Evolutionary conservation across 805 yeast species (phyloP).

Genomic region (Lachancea thermotolerans): DNA sequence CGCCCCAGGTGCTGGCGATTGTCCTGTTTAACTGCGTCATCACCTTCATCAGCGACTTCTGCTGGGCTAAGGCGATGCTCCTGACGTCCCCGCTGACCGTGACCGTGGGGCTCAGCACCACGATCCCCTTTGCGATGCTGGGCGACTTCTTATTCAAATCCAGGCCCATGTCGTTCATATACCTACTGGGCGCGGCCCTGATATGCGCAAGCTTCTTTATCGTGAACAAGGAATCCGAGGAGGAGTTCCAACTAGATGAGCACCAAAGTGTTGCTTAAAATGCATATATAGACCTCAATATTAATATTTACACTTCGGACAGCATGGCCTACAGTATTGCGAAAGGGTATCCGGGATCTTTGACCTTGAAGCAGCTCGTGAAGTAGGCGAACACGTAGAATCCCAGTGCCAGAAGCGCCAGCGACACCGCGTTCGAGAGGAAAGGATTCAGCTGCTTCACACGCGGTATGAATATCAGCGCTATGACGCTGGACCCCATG

Average conservation of each 20-base stretch:
- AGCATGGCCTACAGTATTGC: constrained; percentile 7
- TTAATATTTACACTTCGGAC: constrained; percentile 2
- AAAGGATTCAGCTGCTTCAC: constrained; percentile 13
- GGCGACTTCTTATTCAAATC: constrained; percentile 77
- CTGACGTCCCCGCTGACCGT: constrained; percentile 92
- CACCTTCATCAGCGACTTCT: constrained; percentile 81
- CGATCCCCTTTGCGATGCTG: constrained; percentile 90
- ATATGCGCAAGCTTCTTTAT: constrained; percentile 80
- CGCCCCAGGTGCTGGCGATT: constrained; percentile 43
- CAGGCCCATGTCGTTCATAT: constrained; percentile 51
- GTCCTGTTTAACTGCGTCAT: constrained; percentile 62
- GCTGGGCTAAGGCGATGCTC: constrained; percentile 95
- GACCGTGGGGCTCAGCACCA: constrained; percentile 87
- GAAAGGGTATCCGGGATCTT: constrained; percentile 27
- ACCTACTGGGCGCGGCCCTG: constrained; percentile 70
- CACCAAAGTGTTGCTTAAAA: background rate
- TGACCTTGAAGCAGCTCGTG: constrained; percentile 22
- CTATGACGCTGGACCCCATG: constrained; percentile 38
- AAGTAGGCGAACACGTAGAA: constrained; percentile 22
- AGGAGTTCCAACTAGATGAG: constrained; percentile 34
- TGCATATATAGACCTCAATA: background rate
- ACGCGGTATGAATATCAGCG: constrained; percentile 36
- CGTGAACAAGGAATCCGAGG: constrained; percentile 72
- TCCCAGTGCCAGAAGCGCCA: constrained; percentile 12
- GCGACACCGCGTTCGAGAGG: constrained; percentile 16